Evolutionary conservation across 2,329 filamentous ascomycete genomes (phyloP).

Genomic region (Ophidiomyces ophidiicola): DNA sequence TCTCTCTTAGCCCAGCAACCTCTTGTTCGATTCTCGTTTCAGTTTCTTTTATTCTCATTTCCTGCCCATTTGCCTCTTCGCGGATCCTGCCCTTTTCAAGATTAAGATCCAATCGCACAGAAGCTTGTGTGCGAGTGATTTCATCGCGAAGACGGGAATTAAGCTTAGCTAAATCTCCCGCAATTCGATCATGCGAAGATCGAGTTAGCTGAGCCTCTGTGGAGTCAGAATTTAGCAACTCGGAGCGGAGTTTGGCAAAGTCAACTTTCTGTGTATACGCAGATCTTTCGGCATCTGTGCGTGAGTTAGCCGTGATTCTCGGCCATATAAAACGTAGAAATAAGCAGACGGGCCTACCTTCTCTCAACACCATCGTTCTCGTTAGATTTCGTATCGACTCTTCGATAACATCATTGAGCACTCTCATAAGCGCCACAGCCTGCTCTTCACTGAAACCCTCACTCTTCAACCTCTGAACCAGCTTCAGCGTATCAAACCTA

Average conservation of each 20-base stretch:
- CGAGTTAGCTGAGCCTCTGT: constrained; percentile 82
- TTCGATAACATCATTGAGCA: constrained; percentile 91
- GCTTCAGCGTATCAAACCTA: constrained; percentile 96
- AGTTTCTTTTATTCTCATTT: constrained; percentile 97
- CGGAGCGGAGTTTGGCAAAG: constrained; percentile 90
- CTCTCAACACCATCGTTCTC: constrained; percentile 91
- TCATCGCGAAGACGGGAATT: constrained; percentile 83
- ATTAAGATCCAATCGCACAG: constrained; percentile 83
- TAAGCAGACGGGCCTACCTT: constrained; percentile 49
- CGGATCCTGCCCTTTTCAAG: constrained; percentile 92
- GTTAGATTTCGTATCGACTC: constrained; percentile 97
- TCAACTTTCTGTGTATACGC: constrained; percentile 81
- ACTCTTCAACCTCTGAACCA: constrained; percentile 75
- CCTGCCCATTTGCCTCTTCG: constrained; percentile 91
- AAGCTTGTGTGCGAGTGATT: constrained; percentile 85
- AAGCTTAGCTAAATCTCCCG: constrained; percentile 89
- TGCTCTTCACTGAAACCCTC: constrained; percentile 96
- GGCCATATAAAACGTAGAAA: not conserved
- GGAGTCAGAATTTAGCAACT: constrained; percentile 81
- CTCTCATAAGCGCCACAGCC: constrained; percentile 95
- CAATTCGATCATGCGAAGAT: constrained; percentile 78
- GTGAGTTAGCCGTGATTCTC: not conserved
- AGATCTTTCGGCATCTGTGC: constrained; percentile 37
- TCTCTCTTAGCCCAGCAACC: constrained; percentile 76
- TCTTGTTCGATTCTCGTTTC: constrained; percentile 98